phyloP scores from a whole-genome alignment of 441 rosid species.

The Geranium incanum region DNA sequence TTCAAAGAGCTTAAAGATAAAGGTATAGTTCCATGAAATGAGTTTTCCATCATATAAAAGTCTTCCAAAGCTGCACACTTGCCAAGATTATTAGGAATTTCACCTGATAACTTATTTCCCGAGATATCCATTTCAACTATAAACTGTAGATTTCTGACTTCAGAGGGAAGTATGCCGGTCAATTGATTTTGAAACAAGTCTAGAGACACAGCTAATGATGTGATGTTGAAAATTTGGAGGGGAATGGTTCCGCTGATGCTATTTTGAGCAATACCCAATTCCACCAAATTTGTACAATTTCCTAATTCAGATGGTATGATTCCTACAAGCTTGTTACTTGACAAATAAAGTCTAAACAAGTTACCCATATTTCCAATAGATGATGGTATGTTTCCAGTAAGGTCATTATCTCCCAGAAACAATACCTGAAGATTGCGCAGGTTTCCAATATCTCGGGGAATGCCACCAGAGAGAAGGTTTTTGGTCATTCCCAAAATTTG shows the following conservation, averaged over 20 bases:
- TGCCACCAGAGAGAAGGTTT: background rate
- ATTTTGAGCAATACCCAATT: too few species aligned
- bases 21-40: constrained; percentile 23
- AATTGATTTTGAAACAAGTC: constrained; percentile 9
- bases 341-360: background rate
- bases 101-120: constrained; percentile 16
- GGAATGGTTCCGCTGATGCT: constrained; percentile 9
- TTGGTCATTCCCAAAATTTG: background rate
- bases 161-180: constrained; percentile 15
- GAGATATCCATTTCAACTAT: background rate
- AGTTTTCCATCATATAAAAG: constrained; percentile 22
- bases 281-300: background rate
- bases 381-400: constrained; percentile 14
- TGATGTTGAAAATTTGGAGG: background rate
- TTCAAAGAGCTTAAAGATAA: constrained; percentile 8
- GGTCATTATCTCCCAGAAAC: constrained; percentile 15
- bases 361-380: constrained; percentile 9
- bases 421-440: background rate
- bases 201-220: background rate
- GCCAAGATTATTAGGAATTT: constrained; percentile 21
- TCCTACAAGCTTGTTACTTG: constrained; percentile 10
- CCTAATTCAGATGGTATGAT: constrained; percentile 17
- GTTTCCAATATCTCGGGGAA: background rate
- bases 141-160: constrained; percentile 14
- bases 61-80: constrained; percentile 15